A percentile compares a stretch with the other conserved stretches of the same genome.
Evolutionary conservation across 495 filamentous ascomycete genomes (phyloP).

Genomic region (Podospora pseudoanserina): DNA sequence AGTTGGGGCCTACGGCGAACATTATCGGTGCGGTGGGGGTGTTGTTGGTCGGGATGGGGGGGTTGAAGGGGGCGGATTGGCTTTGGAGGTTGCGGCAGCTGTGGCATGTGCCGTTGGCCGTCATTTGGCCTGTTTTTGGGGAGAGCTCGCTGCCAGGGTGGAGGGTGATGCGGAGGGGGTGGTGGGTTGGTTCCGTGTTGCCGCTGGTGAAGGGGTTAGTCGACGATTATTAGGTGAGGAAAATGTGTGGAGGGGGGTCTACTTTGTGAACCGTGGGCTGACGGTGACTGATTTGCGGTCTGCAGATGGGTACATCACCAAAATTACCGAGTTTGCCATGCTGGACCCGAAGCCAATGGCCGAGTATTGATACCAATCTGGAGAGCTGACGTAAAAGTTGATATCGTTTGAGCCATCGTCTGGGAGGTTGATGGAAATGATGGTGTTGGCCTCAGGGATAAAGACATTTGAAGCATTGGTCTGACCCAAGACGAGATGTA

Average conservation of each 20-base stretch:
- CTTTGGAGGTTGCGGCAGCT: conserved; percentile 45
- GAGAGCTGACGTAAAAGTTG: conserved; percentile 29
- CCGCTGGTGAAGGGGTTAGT: conserved; percentile 20
- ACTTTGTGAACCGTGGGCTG: conserved; percentile 23
- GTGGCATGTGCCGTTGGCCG: conserved; percentile 47
- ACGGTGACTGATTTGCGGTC: conserved; percentile 23
- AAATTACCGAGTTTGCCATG: conserved; percentile 26
- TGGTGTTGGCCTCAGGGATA: conserved; percentile 24
- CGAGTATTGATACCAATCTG: conserved; percentile 29
- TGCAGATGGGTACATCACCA: conserved; percentile 28
- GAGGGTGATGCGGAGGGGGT: conserved; percentile 36
- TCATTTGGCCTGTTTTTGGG: conserved; percentile 23
- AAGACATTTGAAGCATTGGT: conserved; percentile 21
- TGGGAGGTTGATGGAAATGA: conserved; percentile 26
- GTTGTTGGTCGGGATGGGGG: conserved; percentile 18
- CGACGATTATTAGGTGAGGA: neutral
- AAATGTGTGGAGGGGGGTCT: conserved; percentile 5
- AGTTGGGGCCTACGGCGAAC: conserved; percentile 51
- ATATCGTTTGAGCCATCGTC: conserved; percentile 26
- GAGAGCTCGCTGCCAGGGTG: conserved; percentile 30
- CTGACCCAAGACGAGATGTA: conserved; percentile 10
- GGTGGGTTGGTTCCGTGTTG: conserved; percentile 48
- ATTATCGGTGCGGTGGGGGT: conserved; percentile 47
- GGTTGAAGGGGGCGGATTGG: conserved; percentile 23
- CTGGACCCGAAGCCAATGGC: conserved; percentile 30